Evolutionary conservation across 441 rosid genomes (phyloP), one percentile per base, ranked within the genome.

Genomic region (Brassica balearica): DNA sequence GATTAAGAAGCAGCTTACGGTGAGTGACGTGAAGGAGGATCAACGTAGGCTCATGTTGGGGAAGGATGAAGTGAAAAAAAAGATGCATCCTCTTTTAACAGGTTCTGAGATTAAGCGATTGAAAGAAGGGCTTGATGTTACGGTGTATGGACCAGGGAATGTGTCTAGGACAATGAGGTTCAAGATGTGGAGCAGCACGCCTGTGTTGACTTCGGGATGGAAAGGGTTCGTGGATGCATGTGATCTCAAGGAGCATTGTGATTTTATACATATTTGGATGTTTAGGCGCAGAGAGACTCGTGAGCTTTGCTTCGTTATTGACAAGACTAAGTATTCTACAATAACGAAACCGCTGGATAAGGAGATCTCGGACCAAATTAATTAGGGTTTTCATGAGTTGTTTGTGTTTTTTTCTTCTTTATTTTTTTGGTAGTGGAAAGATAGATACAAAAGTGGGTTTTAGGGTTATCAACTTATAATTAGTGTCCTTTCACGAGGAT

Each of bases 201-300:
- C 80, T 48, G 75, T 76, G 6, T 62, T 76, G 51, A 62, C 74
- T 10, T 1, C 65, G 5, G 75, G 71, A 23, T 77, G 76, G 81
- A 71, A 27, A 2, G 7, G n/a, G 6, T 71, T 71, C 8, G 67
- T 65, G 10, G 2, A 27, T 7, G 11, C 27, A 2, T 11, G 60
- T 70, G 1, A 2, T 0, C 58, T 77, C 3, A 0, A 15, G 15
- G 20, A 0, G 65, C 14, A 8, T 64, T 36, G 22, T 6, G 71
- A 77, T 65, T 71, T 77, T 71, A 8, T 71, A 23, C 61, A 38
- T 4, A 5, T 72, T 66, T 72, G 73, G 73, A 72, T 77, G 81
- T 77, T 77, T 72, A 66, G 68, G 63, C 72, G 66, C 10, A 9
- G 0, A 10, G 1, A 0, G 14, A 66, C 20, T 29, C 5, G 14